These are phyloP conservation scores for Limonium bicolor DNA, from an alignment of 148 eudicot genomes.

Conservation along the genomic window DNA sequence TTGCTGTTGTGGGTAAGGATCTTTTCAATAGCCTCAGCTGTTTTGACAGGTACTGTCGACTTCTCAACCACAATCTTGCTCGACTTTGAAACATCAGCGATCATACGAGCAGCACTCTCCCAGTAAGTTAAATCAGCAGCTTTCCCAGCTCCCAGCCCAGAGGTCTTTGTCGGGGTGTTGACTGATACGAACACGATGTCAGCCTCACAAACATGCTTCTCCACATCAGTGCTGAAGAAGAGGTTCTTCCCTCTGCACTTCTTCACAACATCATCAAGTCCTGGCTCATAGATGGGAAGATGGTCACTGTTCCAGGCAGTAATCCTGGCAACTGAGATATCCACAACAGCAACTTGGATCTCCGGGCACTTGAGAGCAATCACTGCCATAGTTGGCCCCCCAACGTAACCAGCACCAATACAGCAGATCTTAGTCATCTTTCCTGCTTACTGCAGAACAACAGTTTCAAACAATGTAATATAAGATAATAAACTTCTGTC, in stretches of 20 bases:
- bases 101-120: conserved; percentile 67
- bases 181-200: conserved; percentile 55
- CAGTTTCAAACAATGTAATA: no score
- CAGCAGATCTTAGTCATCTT: conserved; percentile 57
- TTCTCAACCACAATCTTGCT: conserved; percentile 59
- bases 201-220: conserved; percentile 41
- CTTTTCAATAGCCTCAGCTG: conserved; percentile 63
- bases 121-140: conserved; percentile 58
- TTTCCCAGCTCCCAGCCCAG: conserved; percentile 58
- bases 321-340: conserved; percentile 41
- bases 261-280: conserved; percentile 48
- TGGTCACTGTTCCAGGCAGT: conserved; percentile 51
- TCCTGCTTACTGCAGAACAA: conserved; percentile 4
- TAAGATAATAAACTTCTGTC: no score
- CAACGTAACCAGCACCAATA: conserved; percentile 55
- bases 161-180: conserved; percentile 53
- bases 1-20: conserved; percentile 47
- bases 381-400: conserved; percentile 60
- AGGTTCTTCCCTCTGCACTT: conserved; percentile 51
- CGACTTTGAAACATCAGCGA: conserved; percentile 40
- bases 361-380: conserved; percentile 50
- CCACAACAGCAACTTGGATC: conserved; percentile 42
- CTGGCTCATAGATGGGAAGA: conserved; percentile 56
- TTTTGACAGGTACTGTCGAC: conserved; percentile 60
- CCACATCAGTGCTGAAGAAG: conserved; percentile 49